Evolutionary conservation across 2,329 filamentous ascomycete genomes (phyloP).

Genomic region (Colletotrichum chlorophyti): DNA sequence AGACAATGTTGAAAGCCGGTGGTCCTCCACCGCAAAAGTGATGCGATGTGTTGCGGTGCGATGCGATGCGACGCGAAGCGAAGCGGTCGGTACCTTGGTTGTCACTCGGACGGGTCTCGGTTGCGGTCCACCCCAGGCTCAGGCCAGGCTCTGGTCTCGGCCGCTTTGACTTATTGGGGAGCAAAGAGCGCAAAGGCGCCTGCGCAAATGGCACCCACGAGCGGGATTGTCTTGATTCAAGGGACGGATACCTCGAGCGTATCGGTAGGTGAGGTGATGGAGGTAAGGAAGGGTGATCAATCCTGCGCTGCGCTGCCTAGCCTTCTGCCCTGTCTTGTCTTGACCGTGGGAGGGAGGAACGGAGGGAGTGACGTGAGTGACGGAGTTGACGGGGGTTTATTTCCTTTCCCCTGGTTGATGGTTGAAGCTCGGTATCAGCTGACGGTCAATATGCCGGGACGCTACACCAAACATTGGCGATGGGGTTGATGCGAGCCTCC

Average conservation of each 20-base stretch:
- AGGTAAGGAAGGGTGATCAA: no score
- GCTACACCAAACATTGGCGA: no score
- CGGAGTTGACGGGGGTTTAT: no score
- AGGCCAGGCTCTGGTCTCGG: constrained; percentile 21
- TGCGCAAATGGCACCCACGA: not conserved
- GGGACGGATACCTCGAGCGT: no score
- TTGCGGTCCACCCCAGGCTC: constrained; percentile 22
- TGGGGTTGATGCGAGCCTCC: no score
- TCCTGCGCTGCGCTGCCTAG: no score
- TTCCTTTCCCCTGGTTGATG: constrained; percentile 2
- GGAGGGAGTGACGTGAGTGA: no score
- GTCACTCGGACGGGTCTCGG: constrained; percentile 17
- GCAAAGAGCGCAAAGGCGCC: constrained; percentile 17
- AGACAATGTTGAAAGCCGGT: constrained; percentile 5
- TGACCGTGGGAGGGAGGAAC: not conserved
- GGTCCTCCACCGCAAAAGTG: no score
- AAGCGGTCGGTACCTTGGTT: constrained; percentile 13
- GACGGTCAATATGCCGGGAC: constrained; percentile 16
- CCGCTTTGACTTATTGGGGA: constrained; percentile 21
- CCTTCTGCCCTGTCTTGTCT: no score
- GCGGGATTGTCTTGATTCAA: not conserved
- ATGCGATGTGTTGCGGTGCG: no score
- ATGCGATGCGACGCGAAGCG: no score
- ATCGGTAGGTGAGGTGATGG: no score
- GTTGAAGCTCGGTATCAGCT: constrained; percentile 22